Percentiles rank a stretch among this genome's conserved stretches.
Evolutionary conservation across 1,139 yeast species (phyloP).

Genomic region (Pichia sp.): DNA sequence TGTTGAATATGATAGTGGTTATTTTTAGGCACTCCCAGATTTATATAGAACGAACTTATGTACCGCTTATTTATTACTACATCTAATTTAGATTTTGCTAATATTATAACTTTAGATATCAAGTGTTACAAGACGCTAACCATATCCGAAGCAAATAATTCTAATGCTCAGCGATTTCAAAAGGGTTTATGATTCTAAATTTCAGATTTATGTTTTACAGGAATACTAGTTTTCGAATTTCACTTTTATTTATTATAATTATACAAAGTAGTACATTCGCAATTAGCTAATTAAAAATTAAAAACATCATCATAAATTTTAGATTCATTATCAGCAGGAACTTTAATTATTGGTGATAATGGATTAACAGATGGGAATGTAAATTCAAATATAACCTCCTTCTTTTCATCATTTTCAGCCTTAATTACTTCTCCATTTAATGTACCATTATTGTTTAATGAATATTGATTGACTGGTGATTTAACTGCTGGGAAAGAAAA

Average conservation of each 20-base stretch:
- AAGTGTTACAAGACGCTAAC: no score
- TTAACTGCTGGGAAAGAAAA: slow-evolving; percentile 15
- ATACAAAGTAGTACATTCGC: neutral
- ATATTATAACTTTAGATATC: no score
- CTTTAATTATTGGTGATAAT: neutral
- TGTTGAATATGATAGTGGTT: no score
- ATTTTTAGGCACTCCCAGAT: no score
- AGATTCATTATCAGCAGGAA: neutral
- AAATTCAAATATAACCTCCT: neutral
- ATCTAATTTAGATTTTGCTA: no score
- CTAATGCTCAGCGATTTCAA: no score
- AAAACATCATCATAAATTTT: slow-evolving; percentile 7
- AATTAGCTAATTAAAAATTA: slow-evolving; percentile 1
- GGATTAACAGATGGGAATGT: slow-evolving; percentile 1
- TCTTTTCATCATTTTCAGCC: neutral
- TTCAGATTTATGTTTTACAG: no score
- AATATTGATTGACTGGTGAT: neutral
- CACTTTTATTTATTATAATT: no score
- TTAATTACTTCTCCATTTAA: neutral
- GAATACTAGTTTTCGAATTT: neutral
- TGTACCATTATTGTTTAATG: neutral
- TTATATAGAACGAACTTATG: no score
- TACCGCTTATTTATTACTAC: no score
- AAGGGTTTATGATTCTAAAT: no score
- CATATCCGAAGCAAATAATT: no score